phyloP scores from a whole-genome alignment of 179 eudicot species.

The Nepenthes alata region DNA sequence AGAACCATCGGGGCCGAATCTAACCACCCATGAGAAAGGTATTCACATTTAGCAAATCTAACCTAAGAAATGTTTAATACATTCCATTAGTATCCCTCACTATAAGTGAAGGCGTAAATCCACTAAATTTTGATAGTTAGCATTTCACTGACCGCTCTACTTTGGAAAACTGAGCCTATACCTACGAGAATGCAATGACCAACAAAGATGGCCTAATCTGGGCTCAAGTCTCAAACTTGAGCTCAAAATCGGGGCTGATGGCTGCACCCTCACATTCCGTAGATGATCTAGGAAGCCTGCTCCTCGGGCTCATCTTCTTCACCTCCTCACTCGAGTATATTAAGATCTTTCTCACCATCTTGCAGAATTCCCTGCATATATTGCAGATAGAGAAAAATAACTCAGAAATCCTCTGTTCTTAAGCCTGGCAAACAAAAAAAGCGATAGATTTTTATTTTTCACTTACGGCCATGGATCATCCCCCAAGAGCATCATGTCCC shows the following conservation, averaged over 20 bases:
- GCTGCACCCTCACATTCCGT: slow-evolving; percentile 29
- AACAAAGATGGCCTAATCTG: too few relatives aligned
- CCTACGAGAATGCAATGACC: too few relatives aligned
- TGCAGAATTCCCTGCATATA: slow-evolving; percentile 51
- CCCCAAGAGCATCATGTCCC: slow-evolving; percentile 90
- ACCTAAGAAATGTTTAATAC: not conserved
- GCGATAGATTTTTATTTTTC: not conserved
- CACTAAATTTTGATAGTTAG: too few relatives aligned
- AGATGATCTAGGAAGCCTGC: slow-evolving; percentile 27
- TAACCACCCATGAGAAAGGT: slow-evolving; percentile 18
- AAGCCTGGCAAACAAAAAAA: not conserved
- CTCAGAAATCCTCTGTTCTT: not conserved
- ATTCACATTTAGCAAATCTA: slow-evolving; percentile 32
- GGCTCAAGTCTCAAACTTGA: slow-evolving; percentile 19
- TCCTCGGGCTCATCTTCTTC: slow-evolving; percentile 50
- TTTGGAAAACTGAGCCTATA: too few relatives aligned
- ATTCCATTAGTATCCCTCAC: too few relatives aligned
- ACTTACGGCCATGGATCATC: slow-evolving; percentile 94
- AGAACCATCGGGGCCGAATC: not conserved
- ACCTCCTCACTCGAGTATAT: slow-evolving; percentile 52
- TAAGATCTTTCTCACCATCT: slow-evolving; percentile 60
- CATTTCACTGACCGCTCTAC: too few relatives aligned
- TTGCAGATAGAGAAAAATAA: not conserved
- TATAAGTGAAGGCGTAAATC: too few relatives aligned
- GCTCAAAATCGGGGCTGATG: slow-evolving; percentile 28